These are phyloP conservation scores for Auriscalpium vulgare DNA, from an alignment of 768 basidiomycete genomes.

Conservation along the genomic window DNA sequence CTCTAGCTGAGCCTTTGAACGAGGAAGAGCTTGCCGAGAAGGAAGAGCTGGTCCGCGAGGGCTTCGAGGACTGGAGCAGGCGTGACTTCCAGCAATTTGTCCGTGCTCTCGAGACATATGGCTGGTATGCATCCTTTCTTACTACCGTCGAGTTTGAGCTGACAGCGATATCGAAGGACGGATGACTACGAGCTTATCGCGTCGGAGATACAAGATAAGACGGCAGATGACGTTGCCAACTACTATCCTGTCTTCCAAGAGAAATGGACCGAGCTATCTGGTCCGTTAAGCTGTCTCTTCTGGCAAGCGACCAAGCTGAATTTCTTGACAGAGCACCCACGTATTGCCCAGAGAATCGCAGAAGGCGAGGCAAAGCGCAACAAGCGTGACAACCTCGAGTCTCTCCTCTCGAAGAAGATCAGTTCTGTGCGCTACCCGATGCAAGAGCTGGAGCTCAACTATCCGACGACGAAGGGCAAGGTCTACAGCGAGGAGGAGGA, in stretches of 20 bases:
- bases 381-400: slow-evolving; percentile 74
- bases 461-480: slow-evolving; percentile 94
- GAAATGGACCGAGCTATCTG: slow-evolving; percentile 79
- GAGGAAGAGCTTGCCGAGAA: slow-evolving; percentile 83
- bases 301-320: no score
- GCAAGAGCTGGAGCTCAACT: slow-evolving; percentile 94
- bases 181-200: slow-evolving; percentile 64
- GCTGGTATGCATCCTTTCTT: slow-evolving; percentile 47
- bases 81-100: slow-evolving; percentile 92
- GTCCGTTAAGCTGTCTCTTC: slow-evolving; percentile 29
- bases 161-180: slow-evolving; percentile 34
- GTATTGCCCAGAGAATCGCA: slow-evolving; percentile 75
- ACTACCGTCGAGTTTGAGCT: not conserved
- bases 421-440: slow-evolving; percentile 80
- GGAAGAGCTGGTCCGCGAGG: slow-evolving; percentile 65
- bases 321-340: slow-evolving; percentile 52
- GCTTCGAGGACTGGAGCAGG: slow-evolving; percentile 88
- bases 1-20: slow-evolving; percentile 75
- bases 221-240: slow-evolving; percentile 60
- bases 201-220: slow-evolving; percentile 80
- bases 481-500: slow-evolving; percentile 97
- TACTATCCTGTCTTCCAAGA: slow-evolving; percentile 85
- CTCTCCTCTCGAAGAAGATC: slow-evolving; percentile 77
- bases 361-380: slow-evolving; percentile 88
- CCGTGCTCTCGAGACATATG: slow-evolving; percentile 67